Base-by-base conservation (phyloP, 2,329 filamentous ascomycete genomes). In the Aspergillus candidus region DNA sequence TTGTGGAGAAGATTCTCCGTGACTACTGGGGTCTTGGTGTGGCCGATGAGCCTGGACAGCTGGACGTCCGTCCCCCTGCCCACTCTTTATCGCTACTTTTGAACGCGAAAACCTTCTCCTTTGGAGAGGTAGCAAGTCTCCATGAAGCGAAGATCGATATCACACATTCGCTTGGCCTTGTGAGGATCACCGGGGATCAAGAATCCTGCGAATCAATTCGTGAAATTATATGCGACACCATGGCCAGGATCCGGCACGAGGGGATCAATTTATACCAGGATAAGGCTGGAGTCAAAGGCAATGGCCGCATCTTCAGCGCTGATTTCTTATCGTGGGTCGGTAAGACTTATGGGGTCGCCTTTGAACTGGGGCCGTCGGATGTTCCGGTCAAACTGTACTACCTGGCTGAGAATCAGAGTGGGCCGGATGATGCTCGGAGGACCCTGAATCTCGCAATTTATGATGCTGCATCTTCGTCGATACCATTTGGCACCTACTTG, bases 21-120 rank as follows among this genome's bases (percentile, higher is more conserved):
- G 59, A 68, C 34, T 67, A 60, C 53, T 70, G 67, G 67, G 47
- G 63, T 29, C 49, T 70, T 15, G 60, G 59, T 4, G 45, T 67
- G 27, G 32, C 43, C 11, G 56, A 55, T 17, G 66, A 69, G 44
- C 43, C 60, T 38, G 67, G 67, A 7, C 66, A 66, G 40, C 40
- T 68, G 34, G 65, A 68, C 40, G 53, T 70, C 6, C 55, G 49
- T 12, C 47, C 70, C 11, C 53, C 59, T 6, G 40, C 54, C 11
- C 47, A 52, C 6, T 47, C 47, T 6, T 48, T 70, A 14, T 56
- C 56, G 6, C 44, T 69, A 15, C 58, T 70, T 10, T 41, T 63
- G 11, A 50, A 56, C 33, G 61, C 66, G 2, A 50, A 60, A 13
- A 45, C 60, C 38, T 65, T 64, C 39, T 68, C 66, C 3, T 62